A percentile compares a stretch with the other conserved stretches of the same genome.
These are phyloP conservation scores for Barbarea vulgaris DNA, from an alignment of 345 rosid species.

Conservation along the genomic window DNA sequence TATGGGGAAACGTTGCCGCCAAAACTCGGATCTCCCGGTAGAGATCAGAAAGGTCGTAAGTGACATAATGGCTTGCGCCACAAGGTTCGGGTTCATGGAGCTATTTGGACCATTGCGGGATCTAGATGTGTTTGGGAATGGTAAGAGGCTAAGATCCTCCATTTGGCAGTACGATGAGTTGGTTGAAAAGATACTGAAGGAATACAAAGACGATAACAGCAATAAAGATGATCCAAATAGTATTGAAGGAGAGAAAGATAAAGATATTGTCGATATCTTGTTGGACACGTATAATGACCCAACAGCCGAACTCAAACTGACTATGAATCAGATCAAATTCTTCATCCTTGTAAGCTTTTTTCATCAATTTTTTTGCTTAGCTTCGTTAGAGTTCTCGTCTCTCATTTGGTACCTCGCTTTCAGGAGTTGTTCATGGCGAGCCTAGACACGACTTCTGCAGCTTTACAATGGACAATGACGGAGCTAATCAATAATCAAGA, in stretches of 20 bases:
- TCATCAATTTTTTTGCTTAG: not conserved
- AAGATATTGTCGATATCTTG: slow-evolving; percentile 63
- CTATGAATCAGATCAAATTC: slow-evolving; percentile 63
- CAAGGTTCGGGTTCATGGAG: slow-evolving; percentile 56
- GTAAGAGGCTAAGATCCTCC: slow-evolving; percentile 50
- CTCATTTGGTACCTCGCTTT: not conserved
- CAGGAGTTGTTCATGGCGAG: slow-evolving; percentile 46
- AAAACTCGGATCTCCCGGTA: slow-evolving; percentile 39
- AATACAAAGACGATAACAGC: slow-evolving; percentile 49
- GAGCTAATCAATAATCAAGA: slow-evolving; percentile 67
- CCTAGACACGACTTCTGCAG: slow-evolving; percentile 41
- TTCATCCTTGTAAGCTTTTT: slow-evolving; percentile 58
- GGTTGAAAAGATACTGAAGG: slow-evolving; percentile 52
- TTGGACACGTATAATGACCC: slow-evolving; percentile 58
- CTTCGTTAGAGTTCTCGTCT: not conserved
- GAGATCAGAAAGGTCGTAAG: slow-evolving; percentile 53
- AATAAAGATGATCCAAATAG: not conserved
- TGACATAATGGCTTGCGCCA: slow-evolving; percentile 53
- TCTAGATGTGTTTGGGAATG: slow-evolving; percentile 56
- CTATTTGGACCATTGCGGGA: slow-evolving; percentile 58
- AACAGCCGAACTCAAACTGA: slow-evolving; percentile 52
- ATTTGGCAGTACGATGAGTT: slow-evolving; percentile 50
- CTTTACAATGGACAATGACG: slow-evolving; percentile 63
- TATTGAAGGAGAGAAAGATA: slow-evolving; percentile 35
- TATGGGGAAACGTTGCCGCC: slow-evolving; percentile 53